A percentile compares a stretch with the other conserved stretches of the same genome.
phyloP scores from a whole-genome alignment of 352 stramenopile genomes.

The Globisporangium irregulare region DNA sequence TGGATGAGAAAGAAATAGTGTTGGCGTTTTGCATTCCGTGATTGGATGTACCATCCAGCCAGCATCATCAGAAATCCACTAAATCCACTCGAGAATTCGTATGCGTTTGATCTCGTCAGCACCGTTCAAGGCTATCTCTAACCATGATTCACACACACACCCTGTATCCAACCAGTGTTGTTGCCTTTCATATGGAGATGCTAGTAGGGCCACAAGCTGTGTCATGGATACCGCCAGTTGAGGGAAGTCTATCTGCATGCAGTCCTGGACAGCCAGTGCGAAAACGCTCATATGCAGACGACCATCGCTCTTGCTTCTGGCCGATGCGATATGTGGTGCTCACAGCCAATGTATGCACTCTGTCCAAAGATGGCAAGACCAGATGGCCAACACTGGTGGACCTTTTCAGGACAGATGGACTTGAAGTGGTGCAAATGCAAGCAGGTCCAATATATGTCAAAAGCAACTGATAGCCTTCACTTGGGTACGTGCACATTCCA shows the following conservation, averaged over 20 bases:
- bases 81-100: neutral
- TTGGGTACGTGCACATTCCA: too few relatives aligned
- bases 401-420: neutral
- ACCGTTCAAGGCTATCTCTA: neutral
- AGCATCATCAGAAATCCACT: neutral
- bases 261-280: neutral
- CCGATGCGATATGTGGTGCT: neutral
- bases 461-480: too few relatives aligned
- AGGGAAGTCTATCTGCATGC: neutral
- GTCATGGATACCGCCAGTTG: neutral
- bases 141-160: too few relatives aligned
- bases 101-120: neutral
- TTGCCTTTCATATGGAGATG: neutral
- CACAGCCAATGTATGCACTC: too few relatives aligned
- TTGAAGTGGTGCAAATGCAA: constrained; percentile 1
- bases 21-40: neutral
- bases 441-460: too few relatives aligned
- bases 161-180: neutral
- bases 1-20: neutral
- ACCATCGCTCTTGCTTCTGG: neutral
- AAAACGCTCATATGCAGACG: neutral
- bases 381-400: neutral
- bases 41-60: neutral
- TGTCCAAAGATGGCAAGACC: neutral
- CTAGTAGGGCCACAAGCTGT: neutral